Percentiles rank a stretch among this genome's conserved stretches.
phyloP scores from a whole-genome alignment of 2,329 filamentous ascomycete genomes.

The Chalara sp. region DNA sequence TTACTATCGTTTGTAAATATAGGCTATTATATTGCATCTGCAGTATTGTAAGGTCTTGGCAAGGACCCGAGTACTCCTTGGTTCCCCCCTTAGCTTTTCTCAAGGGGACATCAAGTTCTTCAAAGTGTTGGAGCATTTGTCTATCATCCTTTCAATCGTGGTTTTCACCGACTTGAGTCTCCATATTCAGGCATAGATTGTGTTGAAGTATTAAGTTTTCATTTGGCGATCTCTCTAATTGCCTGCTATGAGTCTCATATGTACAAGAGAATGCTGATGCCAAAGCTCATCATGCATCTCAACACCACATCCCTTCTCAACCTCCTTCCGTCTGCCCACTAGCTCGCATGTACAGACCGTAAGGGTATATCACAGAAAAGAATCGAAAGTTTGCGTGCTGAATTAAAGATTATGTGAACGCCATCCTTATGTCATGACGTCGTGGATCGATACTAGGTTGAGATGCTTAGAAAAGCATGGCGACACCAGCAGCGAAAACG shows the following conservation, averaged over 20 bases:
- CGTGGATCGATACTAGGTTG: not conserved
- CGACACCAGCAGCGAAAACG: conserved; percentile 27
- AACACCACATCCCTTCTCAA: conserved; percentile 13
- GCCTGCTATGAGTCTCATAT: conserved; percentile 16
- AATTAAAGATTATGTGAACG: conserved; percentile 18
- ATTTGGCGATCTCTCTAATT: conserved; percentile 5
- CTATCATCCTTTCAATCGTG: no score
- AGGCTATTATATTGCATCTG: no score
- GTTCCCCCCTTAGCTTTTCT: no score
- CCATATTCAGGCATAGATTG: no score
- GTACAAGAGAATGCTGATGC: conserved; percentile 19
- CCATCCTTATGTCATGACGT: conserved; percentile 6
- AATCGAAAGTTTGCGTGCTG: conserved; percentile 18
- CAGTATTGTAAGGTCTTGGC: no score
- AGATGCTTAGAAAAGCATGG: conserved; percentile 21
- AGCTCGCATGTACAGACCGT: conserved; percentile 17
- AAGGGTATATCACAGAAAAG: conserved; percentile 17
- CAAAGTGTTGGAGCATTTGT: no score
- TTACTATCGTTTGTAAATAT: no score
- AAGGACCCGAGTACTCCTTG: no score
- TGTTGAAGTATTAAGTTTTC: not conserved
- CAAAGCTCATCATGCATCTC: conserved; percentile 18
- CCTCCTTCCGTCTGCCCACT: conserved; percentile 9
- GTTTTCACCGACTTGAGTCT: no score
- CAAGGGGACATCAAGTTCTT: no score